Base-by-base conservation (phyloP, 2,329 filamentous ascomycete genomes). In the Diaporthe citriasiana region DNA sequence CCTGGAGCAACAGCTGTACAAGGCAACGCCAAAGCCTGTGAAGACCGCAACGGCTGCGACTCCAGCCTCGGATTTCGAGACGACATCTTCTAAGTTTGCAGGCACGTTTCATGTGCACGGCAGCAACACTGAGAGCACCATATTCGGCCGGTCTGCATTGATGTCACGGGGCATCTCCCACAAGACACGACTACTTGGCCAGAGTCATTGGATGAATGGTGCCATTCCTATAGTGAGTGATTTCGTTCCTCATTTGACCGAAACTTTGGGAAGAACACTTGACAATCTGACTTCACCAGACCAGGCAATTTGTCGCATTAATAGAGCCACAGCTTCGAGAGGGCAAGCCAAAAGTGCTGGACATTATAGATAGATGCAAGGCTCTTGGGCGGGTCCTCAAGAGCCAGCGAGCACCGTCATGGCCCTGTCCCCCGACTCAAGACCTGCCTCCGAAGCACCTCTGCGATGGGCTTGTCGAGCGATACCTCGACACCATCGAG, bases 401-500 rank as follows among this genome's bases (percentile, higher is more conserved):
- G 73, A 79, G 80, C 13, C 79, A 82, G 35, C 83, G 86, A 1
- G 75, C 78, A 1, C 82, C 82, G 78, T 81, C 19, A 72, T 87
- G 35, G 73, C 70, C 70, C 80, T 80, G 4, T 81, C 82, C 3
- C 69, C 80, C 30, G 81, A 84, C 19, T 78, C 86, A 3, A 85
- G 87, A 81, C 5, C 81, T 87, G 10, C 85, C 86, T 0, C 53
- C 79, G 0, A 80, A 81, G 15, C 79, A 80, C 0, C 74, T 89
- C 0, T 85, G 87, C 0, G 88, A 91, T 73, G 80, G 84, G 69
- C 83, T 91, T 1, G 81, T 91, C 22, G 83, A 87, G 12, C 80
- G 83, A 40, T 91, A 91, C 81, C 81, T 93, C 25, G 83, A 88
- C 63, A 87, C 87, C 0, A 86, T 89, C 55, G 90, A 92, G 77